phyloP scores from a whole-genome alignment of 805 yeast species.

The Brettanomyces sp. region DNA sequence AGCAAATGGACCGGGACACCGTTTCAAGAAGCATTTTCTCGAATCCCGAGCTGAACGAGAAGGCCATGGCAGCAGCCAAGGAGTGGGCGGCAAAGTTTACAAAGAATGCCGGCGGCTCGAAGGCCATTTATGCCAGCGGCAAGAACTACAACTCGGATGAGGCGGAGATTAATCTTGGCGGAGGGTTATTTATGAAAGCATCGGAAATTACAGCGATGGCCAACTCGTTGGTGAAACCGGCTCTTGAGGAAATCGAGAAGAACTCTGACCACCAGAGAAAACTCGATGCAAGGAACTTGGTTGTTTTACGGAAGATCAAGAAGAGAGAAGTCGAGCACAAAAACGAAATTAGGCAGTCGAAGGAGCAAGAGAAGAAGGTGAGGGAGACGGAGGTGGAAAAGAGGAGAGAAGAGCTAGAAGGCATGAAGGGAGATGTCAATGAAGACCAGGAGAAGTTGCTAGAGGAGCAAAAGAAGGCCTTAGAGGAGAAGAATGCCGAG shows the following conservation, averaged over 20 bases:
- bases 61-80: slow-evolving; percentile 73
- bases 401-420: slow-evolving; percentile 39
- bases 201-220: slow-evolving; percentile 78
- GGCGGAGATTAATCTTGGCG: slow-evolving; percentile 66
- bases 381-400: slow-evolving; percentile 24
- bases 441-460: slow-evolving; percentile 27
- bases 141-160: slow-evolving; percentile 30
- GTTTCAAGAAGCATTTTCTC: slow-evolving; percentile 17
- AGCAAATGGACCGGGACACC: slow-evolving; percentile 17
- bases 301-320: slow-evolving; percentile 32
- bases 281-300: slow-evolving; percentile 36
- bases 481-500: slow-evolving; percentile 35
- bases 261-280: slow-evolving; percentile 64
- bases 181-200: slow-evolving; percentile 71
- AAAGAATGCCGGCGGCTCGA: slow-evolving; percentile 30
- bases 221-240: slow-evolving; percentile 70
- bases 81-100: slow-evolving; percentile 51
- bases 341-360: slow-evolving; percentile 30
- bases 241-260: slow-evolving; percentile 58
- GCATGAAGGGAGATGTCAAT: slow-evolving; percentile 37
- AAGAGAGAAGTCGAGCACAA: slow-evolving; percentile 28
- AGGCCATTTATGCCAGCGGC: slow-evolving; percentile 11
- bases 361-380: slow-evolving; percentile 26
- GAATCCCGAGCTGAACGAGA: slow-evolving; percentile 39
- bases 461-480: slow-evolving; percentile 29